A percentile compares a stretch with the other conserved stretches of the same genome.
Conservation (phyloP, 306 rosid genomes). For the Medicago truncatula region MtrunA17r5.0-ANR NC_053049.1:43094501-43095000, state of each 20-base stretch:
- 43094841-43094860: slow-evolving; percentile 40
- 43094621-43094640: slow-evolving; percentile 36
- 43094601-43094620: not conserved
- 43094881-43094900: slow-evolving; percentile 33
- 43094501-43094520: not conserved
- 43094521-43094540: no score
- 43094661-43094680: slow-evolving; percentile 11
- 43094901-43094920: no score
- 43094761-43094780: slow-evolving; percentile 59
- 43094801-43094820: not conserved
- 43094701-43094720: slow-evolving; percentile 55
- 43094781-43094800: slow-evolving; percentile 42
- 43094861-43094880: not conserved
- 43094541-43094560: slow-evolving; percentile 15
- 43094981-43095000: slow-evolving; percentile 60
- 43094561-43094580: slow-evolving; percentile 29
- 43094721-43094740: slow-evolving; percentile 67
- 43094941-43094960: slow-evolving; percentile 56
- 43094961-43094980: slow-evolving; percentile 57
- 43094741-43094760: slow-evolving; percentile 63
- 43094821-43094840: not conserved
- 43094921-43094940: slow-evolving; percentile 44
- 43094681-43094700: not conserved
- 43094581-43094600: slow-evolving; percentile 29
- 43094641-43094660: slow-evolving; percentile 39